Conservation (phyloP, 768 basidiomycete species). For the Rhizopogon sp. region DNA sequence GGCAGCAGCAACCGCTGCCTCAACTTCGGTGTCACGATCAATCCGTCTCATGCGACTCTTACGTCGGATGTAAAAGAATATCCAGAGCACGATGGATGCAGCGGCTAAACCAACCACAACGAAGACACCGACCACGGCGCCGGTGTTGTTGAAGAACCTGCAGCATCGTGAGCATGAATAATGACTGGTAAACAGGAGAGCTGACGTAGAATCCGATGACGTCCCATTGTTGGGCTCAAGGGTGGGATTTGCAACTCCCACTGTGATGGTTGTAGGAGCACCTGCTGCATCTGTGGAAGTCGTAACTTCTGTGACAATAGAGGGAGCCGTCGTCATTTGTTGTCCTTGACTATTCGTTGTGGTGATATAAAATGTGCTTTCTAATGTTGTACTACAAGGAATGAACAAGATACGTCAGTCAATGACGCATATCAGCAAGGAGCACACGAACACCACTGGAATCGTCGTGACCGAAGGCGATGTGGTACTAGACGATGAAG, state of each 20-base stretch:
- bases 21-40: constrained; percentile 69
- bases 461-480: constrained; percentile 6
- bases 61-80: constrained; percentile 65
- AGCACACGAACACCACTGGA: constrained; percentile 14
- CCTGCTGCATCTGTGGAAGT: constrained; percentile 55
- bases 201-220: constrained; percentile 47
- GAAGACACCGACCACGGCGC: constrained; percentile 90
- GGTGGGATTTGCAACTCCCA: constrained; percentile 67
- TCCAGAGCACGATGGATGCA: constrained; percentile 62
- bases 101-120: constrained; percentile 82
- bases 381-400: constrained; percentile 45
- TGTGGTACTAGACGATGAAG: constrained; percentile 11
- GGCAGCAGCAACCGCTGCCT: constrained; percentile 67
- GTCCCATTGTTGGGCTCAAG: constrained; percentile 45
- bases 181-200: constrained; percentile 5
- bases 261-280: constrained; percentile 50
- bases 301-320: constrained; percentile 50
- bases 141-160: constrained; percentile 85
- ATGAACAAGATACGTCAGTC: constrained; percentile 4
- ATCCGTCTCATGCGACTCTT: constrained; percentile 53
- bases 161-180: constrained; percentile 5
- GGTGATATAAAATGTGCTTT: constrained; percentile 44
- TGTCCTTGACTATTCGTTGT: constrained; percentile 57
- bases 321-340: constrained; percentile 45
- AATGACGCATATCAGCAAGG: constrained; percentile 8